Evolutionary conservation across 192 early-diverging fungal genomes (phyloP).

Genomic region (Dissophora ornata): DNA sequence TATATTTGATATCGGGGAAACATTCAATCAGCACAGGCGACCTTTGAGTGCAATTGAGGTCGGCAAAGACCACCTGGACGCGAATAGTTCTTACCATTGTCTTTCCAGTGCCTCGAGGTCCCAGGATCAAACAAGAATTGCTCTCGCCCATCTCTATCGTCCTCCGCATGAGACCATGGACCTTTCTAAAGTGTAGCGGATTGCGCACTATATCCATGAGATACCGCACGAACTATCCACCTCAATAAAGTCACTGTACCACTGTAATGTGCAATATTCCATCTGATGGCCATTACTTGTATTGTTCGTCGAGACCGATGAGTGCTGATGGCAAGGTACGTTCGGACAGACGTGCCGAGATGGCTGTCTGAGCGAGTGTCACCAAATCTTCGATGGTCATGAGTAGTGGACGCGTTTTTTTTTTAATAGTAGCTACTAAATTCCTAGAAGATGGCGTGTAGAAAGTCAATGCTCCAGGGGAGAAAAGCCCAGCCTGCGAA

Average conservation of each 20-base stretch:
- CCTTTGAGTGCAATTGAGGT: no score
- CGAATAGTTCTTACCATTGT: slow-evolving; percentile 34
- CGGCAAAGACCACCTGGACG: no score
- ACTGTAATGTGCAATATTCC: no score
- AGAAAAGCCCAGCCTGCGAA: no score
- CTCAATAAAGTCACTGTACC: no score
- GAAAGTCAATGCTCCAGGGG: no score
- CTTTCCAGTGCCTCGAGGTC: slow-evolving; percentile 72
- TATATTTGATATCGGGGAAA: slow-evolving; percentile 8
- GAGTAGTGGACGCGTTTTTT: no score
- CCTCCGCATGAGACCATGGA: slow-evolving; percentile 68
- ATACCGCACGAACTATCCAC: neutral
- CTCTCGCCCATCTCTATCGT: slow-evolving; percentile 79
- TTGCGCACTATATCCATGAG: neutral
- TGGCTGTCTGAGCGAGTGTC: slow-evolving; percentile 20
- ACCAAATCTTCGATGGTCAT: slow-evolving; percentile 13
- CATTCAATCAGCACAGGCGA: no score
- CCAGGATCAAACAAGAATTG: slow-evolving; percentile 88
- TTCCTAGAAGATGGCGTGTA: no score
- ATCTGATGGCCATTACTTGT: no score
- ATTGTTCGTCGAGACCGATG: slow-evolving; percentile 60
- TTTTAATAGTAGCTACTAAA: no score
- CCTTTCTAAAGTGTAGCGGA: slow-evolving; percentile 41
- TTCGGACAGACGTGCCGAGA: slow-evolving; percentile 53
- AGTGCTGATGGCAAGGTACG: slow-evolving; percentile 51